phyloP scores from a whole-genome alignment of 2,329 filamentous ascomycete genomes.

The Mariannaea elegans region DNA sequence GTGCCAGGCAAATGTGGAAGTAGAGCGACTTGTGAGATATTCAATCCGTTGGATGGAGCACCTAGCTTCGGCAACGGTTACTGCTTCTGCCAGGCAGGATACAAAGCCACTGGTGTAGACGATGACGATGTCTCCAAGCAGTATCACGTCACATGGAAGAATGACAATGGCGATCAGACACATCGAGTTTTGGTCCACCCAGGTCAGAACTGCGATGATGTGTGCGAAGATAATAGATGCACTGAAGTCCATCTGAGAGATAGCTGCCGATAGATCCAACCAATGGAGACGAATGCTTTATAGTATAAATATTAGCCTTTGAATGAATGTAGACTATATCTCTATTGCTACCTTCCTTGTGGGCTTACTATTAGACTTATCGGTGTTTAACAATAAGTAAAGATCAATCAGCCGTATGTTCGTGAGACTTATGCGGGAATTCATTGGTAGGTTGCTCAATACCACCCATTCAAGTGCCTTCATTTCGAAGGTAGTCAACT shows the following conservation, averaged over 20 bases:
- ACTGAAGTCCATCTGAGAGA: conserved; percentile 1
- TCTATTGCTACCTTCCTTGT: too few relatives aligned
- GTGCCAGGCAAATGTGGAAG: neutral
- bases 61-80: neutral
- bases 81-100: conserved; percentile 14
- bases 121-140: neutral
- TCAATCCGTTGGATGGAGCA: neutral
- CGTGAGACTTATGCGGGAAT: too few relatives aligned
- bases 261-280: neutral
- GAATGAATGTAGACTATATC: too few relatives aligned
- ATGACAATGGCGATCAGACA: conserved; percentile 6
- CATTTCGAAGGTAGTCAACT: neutral
- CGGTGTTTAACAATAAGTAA: too few relatives aligned
- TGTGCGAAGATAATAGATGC: neutral
- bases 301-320: too few relatives aligned
- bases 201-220: neutral
- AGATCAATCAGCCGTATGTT: too few relatives aligned
- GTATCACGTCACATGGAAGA: conserved; percentile 6
- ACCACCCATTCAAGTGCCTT: too few relatives aligned
- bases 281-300: neutral
- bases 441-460: too few relatives aligned
- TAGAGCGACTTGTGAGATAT: conserved; percentile 1
- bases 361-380: too few relatives aligned
- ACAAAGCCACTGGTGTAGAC: neutral
- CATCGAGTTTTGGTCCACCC: conserved; percentile 3